Evolutionary conservation across 2,329 filamentous ascomycete genomes (phyloP).

Genomic region (Arthrobotrys sinensis): DNA sequence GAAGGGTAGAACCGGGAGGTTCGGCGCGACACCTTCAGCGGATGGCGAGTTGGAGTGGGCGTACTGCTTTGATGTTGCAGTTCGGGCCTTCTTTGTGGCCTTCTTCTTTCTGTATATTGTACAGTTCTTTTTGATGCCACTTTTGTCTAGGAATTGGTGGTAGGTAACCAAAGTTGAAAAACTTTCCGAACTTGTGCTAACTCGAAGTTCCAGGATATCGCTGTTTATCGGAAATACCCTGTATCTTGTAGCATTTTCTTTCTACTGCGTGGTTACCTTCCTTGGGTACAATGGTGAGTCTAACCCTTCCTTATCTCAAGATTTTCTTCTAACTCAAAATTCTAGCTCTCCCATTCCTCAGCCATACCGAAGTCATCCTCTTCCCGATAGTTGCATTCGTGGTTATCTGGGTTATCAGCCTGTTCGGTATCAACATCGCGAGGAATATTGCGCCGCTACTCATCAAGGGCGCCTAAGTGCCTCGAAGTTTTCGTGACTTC

Average conservation of each 20-base stretch:
- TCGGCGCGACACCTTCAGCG: slow-evolving; percentile 71
- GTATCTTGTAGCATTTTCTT: slow-evolving; percentile 77
- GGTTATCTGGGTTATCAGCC: slow-evolving; percentile 73
- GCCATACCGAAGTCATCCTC: slow-evolving; percentile 77
- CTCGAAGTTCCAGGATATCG: slow-evolving; percentile 68
- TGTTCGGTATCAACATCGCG: slow-evolving; percentile 67
- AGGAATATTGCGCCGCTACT: slow-evolving; percentile 62
- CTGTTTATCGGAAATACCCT: slow-evolving; percentile 77
- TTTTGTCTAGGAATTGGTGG: slow-evolving; percentile 73
- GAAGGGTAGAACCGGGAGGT: slow-evolving; percentile 74
- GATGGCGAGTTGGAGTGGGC: slow-evolving; percentile 78
- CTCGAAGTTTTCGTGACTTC: background rate
- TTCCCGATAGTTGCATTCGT: slow-evolving; percentile 75
- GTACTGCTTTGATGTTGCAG: slow-evolving; percentile 79
- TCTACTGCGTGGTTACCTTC: slow-evolving; percentile 79
- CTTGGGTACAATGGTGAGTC: slow-evolving; percentile 76
- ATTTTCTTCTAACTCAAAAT: slow-evolving; percentile 20
- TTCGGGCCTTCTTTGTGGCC: slow-evolving; percentile 78
- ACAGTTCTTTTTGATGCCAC: slow-evolving; percentile 78
- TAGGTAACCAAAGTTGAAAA: slow-evolving; percentile 62
- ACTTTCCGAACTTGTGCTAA: slow-evolving; percentile 20
- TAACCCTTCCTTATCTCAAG: background rate
- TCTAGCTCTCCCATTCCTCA: slow-evolving; percentile 76
- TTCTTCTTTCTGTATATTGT: slow-evolving; percentile 76
- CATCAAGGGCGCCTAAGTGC: slow-evolving; percentile 46